Evolutionary conservation across 768 basidiomycete genomes (phyloP).

Genomic region (Phaeolepiota aurea): DNA sequence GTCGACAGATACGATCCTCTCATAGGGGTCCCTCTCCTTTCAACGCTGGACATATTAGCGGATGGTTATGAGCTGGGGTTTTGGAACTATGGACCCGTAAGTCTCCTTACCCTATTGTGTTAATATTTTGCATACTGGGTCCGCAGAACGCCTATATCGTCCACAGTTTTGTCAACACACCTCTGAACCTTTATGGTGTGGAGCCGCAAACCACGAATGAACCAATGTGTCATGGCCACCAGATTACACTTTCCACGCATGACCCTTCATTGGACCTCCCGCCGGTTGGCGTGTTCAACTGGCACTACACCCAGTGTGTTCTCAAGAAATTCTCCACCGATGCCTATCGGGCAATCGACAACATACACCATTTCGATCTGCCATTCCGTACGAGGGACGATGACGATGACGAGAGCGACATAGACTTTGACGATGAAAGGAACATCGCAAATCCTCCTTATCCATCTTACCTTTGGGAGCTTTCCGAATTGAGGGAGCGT

Average conservation of each 20-base stretch:
- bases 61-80: constrained; percentile 11
- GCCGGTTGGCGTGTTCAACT: constrained; percentile 4
- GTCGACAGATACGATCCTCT: constrained; percentile 10
- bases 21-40: constrained; percentile 9
- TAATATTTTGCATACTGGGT: constrained; percentile 5
- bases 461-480: constrained; percentile 13
- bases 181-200: constrained; percentile 6
- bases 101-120: constrained; percentile 7
- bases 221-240: constrained; percentile 8
- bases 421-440: constrained; percentile 11
- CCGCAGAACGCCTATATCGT: not conserved
- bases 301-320: constrained; percentile 14
- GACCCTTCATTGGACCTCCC: constrained; percentile 8
- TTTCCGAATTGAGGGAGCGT: constrained; percentile 10
- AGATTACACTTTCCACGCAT: constrained; percentile 7
- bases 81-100: constrained; percentile 12
- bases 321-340: constrained; percentile 10
- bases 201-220: constrained; percentile 1
- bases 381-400: constrained; percentile 10
- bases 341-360: constrained; percentile 7
- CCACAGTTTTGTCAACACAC: not conserved
- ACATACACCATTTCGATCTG: constrained; percentile 6
- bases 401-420: constrained; percentile 10
- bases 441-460: constrained; percentile 13
- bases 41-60: constrained; percentile 4